Evolutionary conservation across 805 yeast genomes (phyloP), one percentile per base, ranked within the genome.

Genomic region (Candida ulmi): DNA sequence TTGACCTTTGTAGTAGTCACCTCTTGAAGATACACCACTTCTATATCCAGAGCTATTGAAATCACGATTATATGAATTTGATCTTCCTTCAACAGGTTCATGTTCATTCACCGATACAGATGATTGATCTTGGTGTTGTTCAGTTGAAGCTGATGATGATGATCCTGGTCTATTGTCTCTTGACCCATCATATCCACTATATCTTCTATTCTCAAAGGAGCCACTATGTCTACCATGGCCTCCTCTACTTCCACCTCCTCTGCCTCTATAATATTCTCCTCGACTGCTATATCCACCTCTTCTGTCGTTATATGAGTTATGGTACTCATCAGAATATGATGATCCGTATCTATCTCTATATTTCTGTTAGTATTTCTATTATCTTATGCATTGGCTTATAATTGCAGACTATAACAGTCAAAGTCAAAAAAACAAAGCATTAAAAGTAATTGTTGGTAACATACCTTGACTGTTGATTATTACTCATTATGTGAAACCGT

Each of bases 201-300:
- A 11, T 4, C 25, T 5, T 26, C 31, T 27, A 12, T 17, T 15
- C 3, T 21, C 15, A 23, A 27, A 17, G 3, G 21, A 28, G 3
- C 38, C 36, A n/a, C 37, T 40, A 19, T 40, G 17, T 31, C 36
- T 26, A 15, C 11, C 9, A 32, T 35, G 33, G 1, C 45, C 45
- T 13, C 43, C 39, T 17, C 39, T n/a, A n/a, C n/a, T n/a, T n/a
- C n/a, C n/a, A n/a, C 45, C 45, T 13, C 43, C 39, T 17, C 39
- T 26, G 9, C 24, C 24, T 7, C 24, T 21, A 21, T 21, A 21
- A 17, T 37, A 40, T 8, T 36, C 38, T 23, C 38, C 39, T 37
- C 40, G 19, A 11, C 27, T 11, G 19, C 39, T 33, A 24, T 23
- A 37, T 15, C 21, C 35, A 6, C 31, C 35, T 24, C 34, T 35